phyloP scores from a whole-genome alignment of 108 stramenopile species.

The Nitzschia sp. region DNA sequence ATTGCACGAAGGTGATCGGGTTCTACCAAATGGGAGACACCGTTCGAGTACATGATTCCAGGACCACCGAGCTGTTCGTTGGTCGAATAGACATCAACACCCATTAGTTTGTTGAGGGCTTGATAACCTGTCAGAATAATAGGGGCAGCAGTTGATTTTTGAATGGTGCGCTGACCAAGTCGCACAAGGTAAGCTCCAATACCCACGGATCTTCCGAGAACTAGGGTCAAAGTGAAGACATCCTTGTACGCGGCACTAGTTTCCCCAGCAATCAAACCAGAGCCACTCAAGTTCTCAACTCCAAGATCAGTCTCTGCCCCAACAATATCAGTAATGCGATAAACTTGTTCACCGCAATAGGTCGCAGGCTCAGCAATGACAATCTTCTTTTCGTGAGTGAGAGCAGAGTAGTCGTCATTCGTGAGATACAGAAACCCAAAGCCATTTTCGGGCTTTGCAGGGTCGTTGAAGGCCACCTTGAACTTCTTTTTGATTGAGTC shows the following conservation, averaged over 20 bases:
- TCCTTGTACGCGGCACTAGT: conserved; percentile 95
- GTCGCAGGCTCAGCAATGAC: conserved; percentile 52
- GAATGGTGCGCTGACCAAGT: conserved; percentile 97
- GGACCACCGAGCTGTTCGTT: conserved; percentile 98
- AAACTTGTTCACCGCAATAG: conserved; percentile 58
- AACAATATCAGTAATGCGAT: conserved; percentile 89
- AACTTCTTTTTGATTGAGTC: conserved; percentile 92
- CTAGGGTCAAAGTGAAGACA: conserved; percentile 96
- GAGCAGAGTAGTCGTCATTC: conserved; percentile 76
- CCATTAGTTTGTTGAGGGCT: conserved; percentile 99
- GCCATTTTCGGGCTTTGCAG: conserved; percentile 92
- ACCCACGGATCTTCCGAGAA: conserved; percentile 94
- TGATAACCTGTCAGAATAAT: conserved; percentile 99
- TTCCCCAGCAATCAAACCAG: conserved; percentile 98
- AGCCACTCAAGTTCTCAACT: conserved; percentile 98
- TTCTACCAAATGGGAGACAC: conserved; percentile 91
- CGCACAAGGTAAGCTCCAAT: conserved; percentile 99
- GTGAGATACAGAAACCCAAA: conserved; percentile 94
- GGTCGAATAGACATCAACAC: conserved; percentile 97
- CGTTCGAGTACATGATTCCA: conserved; percentile 97
- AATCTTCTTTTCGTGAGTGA: conserved; percentile 40
- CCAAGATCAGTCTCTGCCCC: conserved; percentile 97
- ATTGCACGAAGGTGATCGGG: conserved; percentile 92
- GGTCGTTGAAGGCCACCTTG: conserved; percentile 94
- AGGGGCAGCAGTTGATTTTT: conserved; percentile 90